Evolutionary conservation across 1,284 basidiomycete species (phyloP), one percentile per base, ranked within the genome.

Genomic region (Ganoderma resinaceum): DNA sequence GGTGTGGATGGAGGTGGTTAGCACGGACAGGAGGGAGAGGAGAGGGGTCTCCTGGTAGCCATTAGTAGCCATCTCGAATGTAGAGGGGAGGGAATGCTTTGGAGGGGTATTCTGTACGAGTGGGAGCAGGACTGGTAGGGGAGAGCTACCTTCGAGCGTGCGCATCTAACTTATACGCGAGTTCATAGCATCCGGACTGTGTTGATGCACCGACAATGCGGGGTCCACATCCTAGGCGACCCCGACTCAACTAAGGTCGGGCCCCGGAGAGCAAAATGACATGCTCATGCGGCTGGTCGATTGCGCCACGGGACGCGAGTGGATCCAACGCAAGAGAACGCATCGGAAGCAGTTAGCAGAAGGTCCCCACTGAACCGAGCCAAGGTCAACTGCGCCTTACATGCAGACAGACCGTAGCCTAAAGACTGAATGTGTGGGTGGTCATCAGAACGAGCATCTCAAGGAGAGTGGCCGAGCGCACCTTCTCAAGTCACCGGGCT

Each of bases 11-110:
- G 61, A 62, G 6, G 61, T 62, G 5, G 61, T 62, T 33, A 53
- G 52, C n/a, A 53, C 52, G 7, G 52, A 53, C 23, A 62, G 31
- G 12, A 62, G 61, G 46, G 61, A 62, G 18, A 62, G 46, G 14
- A 62, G 61, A 9, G 61, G 52, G 26, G 26, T 53, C 16, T 53
- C 52, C 26, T 53, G 52, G 12, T 16, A 29, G 31, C 26, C 52
- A 12, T 53, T 53, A 16, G 52, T 29, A 31, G 26, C 12, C 52
- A 53, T 53, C 12, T 29, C 14, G 11, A 20, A 4, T 43, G 26
- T 2, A 8, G 26, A 3, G 52, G 9, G 9, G 52, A 16, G 26
- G 26, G 7, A 29, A 14, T 2, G 49, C 52, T 29, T 26, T 29
- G 49, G 16, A 26, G 49, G 12, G 11, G 12, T 9, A 43, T 20